phyloP scores from a whole-genome alignment of 164 flowering plant genomes.

The Aristolochia contorta region DNA sequence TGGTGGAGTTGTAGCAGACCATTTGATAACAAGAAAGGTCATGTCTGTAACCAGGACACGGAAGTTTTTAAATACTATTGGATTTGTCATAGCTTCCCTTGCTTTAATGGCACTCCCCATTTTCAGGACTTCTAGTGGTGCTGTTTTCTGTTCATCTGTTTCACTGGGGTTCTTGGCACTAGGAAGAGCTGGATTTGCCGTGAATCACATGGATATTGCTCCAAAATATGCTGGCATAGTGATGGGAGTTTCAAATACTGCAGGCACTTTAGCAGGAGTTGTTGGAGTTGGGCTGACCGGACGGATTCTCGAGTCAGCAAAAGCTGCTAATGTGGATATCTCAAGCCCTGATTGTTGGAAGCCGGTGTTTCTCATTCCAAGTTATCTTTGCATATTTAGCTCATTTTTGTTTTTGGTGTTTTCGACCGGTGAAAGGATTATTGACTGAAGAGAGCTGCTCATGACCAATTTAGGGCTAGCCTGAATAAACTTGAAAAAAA shows the following conservation, averaged over 20 bases:
- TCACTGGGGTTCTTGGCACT: slow-evolving; percentile 86
- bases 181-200: slow-evolving; percentile 93
- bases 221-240: slow-evolving; percentile 88
- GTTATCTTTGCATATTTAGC: slow-evolving; percentile 67
- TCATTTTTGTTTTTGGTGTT: slow-evolving; percentile 58
- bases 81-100: slow-evolving; percentile 63
- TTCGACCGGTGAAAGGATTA: slow-evolving; percentile 76
- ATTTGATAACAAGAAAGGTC: slow-evolving; percentile 54
- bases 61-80: slow-evolving; percentile 66
- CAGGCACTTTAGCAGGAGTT: slow-evolving; percentile 84
- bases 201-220: slow-evolving; percentile 91
- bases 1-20: slow-evolving; percentile 79
- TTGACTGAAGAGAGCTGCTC: slow-evolving; percentile 35
- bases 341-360: slow-evolving; percentile 77
- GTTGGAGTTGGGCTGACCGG: slow-evolving; percentile 84
- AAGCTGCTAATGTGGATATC: slow-evolving; percentile 41
- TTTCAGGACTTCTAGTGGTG: slow-evolving; percentile 62
- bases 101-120: slow-evolving; percentile 65
- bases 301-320: slow-evolving; percentile 69
- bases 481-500: too few species aligned
- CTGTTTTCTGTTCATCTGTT: slow-evolving; percentile 69
- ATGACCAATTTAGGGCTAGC: too few species aligned
- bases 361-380: slow-evolving; percentile 62
- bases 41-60: slow-evolving; percentile 66
- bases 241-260: slow-evolving; percentile 90